A percentile compares a stretch with the other conserved stretches of the same genome.
Evolutionary conservation across 805 yeast genomes (phyloP).

Genomic region (Ascoidea rubescens): DNA sequence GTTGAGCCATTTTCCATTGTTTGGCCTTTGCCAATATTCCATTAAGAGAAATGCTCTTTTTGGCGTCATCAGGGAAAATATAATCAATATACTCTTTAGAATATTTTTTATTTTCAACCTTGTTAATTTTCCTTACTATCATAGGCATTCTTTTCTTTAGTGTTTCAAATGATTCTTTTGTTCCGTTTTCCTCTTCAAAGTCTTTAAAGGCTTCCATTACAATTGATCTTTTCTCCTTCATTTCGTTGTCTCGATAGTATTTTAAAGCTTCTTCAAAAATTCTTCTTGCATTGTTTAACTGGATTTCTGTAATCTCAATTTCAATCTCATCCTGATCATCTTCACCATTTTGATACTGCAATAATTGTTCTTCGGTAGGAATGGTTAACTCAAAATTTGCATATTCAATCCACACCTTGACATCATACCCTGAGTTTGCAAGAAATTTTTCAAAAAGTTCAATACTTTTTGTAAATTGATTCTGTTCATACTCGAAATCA

Average conservation of each 20-base stretch:
- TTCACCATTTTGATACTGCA: slow-evolving; percentile 22
- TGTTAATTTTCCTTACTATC: slow-evolving; percentile 26
- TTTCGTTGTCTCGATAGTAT: slow-evolving; percentile 23
- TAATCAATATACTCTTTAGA: slow-evolving; percentile 46
- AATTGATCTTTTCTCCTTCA: slow-evolving; percentile 30
- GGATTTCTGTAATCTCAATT: slow-evolving; percentile 34
- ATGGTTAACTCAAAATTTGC: slow-evolving; percentile 62
- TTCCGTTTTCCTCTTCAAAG: slow-evolving; percentile 57
- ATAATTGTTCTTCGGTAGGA: slow-evolving; percentile 41
- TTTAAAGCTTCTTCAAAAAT: slow-evolving; percentile 42
- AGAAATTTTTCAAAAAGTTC: slow-evolving; percentile 28
- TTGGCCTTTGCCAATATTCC: slow-evolving; percentile 7
- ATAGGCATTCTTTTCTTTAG: slow-evolving; percentile 40
- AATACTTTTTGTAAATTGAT: slow-evolving; percentile 43
- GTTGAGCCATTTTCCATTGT: slow-evolving; percentile 5
- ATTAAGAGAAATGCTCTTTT: slow-evolving; percentile 14
- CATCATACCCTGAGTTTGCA: slow-evolving; percentile 17
- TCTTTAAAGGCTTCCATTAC: slow-evolving; percentile 47
- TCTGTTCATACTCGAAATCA: slow-evolving; percentile 47
- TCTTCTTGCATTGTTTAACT: slow-evolving; percentile 34
- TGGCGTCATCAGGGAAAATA: slow-evolving; percentile 51
- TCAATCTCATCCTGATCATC: slow-evolving; percentile 35
- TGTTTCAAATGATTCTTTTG: slow-evolving; percentile 18
- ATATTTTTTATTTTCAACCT: slow-evolving; percentile 24
- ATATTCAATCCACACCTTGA: slow-evolving; percentile 43